These are phyloP conservation scores for Candida broadrunensis DNA, from an alignment of 805 yeast genomes.

Conservation along the genomic window DNA sequence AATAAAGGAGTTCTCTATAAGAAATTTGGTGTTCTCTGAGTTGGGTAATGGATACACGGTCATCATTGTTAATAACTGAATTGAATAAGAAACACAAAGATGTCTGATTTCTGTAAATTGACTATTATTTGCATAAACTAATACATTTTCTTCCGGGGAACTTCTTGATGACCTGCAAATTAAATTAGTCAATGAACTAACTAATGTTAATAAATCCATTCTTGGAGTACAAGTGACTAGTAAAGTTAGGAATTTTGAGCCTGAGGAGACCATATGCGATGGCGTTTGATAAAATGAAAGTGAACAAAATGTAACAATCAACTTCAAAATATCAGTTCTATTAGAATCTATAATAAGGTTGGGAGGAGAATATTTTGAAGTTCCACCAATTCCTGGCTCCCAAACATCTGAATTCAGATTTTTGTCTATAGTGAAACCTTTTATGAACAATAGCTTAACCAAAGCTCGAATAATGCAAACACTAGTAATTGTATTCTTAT, in stretches of 20 bases:
- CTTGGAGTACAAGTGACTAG: slow-evolving; percentile 51
- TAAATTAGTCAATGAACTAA: slow-evolving; percentile 70
- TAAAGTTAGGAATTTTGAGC: slow-evolving; percentile 60
- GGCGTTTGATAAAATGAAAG: slow-evolving; percentile 53
- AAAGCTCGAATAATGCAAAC: slow-evolving; percentile 13
- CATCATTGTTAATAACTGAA: slow-evolving; percentile 62
- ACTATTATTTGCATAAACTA: slow-evolving; percentile 25
- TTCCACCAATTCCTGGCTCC: slow-evolving; percentile 77
- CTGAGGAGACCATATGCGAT: slow-evolving; percentile 41
- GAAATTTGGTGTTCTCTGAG: slow-evolving; percentile 32
- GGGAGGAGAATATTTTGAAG: slow-evolving; percentile 22
- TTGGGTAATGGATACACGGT: slow-evolving; percentile 62
- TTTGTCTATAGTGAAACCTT: slow-evolving; percentile 51
- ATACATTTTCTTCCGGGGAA: slow-evolving; percentile 41
- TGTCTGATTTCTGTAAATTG: slow-evolving; percentile 41
- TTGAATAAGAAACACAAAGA: slow-evolving; percentile 49
- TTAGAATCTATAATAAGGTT: slow-evolving; percentile 49
- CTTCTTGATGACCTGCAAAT: slow-evolving; percentile 49
- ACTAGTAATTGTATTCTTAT: slow-evolving; percentile 5
- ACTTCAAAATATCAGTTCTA: slow-evolving; percentile 63
- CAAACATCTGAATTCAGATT: slow-evolving; percentile 41
- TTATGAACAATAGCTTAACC: slow-evolving; percentile 50
- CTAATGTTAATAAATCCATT: slow-evolving; percentile 45
- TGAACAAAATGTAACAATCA: slow-evolving; percentile 61
- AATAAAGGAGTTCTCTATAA: slow-evolving; percentile 26